These are phyloP conservation scores for Ascocoryne sarcoides DNA, from an alignment of 2,329 filamentous ascomycete species.

Conservation along the genomic window DNA sequence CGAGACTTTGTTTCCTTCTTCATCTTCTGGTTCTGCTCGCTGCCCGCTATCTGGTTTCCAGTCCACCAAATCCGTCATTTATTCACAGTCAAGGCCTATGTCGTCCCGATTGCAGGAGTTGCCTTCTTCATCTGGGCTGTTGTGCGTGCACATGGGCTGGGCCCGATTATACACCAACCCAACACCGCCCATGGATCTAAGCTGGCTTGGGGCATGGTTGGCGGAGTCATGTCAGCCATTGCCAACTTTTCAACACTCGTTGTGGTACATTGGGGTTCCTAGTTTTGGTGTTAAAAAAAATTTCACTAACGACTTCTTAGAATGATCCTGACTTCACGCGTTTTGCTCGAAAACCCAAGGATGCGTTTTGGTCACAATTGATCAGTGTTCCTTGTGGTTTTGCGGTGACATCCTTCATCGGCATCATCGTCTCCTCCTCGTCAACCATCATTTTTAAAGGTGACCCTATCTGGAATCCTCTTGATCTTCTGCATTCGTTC, in stretches of 20 bases:
- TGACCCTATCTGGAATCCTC: slow-evolving; percentile 64
- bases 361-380: slow-evolving; percentile 75
- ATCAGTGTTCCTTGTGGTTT: slow-evolving; percentile 65
- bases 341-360: slow-evolving; percentile 67
- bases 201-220: slow-evolving; percentile 74
- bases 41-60: slow-evolving; percentile 83
- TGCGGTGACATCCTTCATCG: slow-evolving; percentile 74
- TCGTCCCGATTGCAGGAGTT: slow-evolving; percentile 75
- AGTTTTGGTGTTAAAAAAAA: too few species aligned
- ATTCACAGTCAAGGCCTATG: slow-evolving; percentile 81
- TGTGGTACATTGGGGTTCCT: too few species aligned
- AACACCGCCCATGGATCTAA: slow-evolving; percentile 54
- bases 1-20: slow-evolving; percentile 74
- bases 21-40: slow-evolving; percentile 72
- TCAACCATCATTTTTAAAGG: slow-evolving; percentile 57
- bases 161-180: slow-evolving; percentile 68
- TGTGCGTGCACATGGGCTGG: slow-evolving; percentile 70
- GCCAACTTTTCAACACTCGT: slow-evolving; percentile 88
- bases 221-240: slow-evolving; percentile 80
- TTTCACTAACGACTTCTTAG: too few species aligned
- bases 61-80: slow-evolving; percentile 83
- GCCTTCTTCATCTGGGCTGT: slow-evolving; percentile 85
- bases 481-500: slow-evolving; percentile 57
- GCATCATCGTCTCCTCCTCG: slow-evolving; percentile 68
- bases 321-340: slow-evolving; percentile 77